These are phyloP conservation scores for Xylaria nigripes DNA, from an alignment of 495 filamentous ascomycete species.

Conservation along the genomic window DNA sequence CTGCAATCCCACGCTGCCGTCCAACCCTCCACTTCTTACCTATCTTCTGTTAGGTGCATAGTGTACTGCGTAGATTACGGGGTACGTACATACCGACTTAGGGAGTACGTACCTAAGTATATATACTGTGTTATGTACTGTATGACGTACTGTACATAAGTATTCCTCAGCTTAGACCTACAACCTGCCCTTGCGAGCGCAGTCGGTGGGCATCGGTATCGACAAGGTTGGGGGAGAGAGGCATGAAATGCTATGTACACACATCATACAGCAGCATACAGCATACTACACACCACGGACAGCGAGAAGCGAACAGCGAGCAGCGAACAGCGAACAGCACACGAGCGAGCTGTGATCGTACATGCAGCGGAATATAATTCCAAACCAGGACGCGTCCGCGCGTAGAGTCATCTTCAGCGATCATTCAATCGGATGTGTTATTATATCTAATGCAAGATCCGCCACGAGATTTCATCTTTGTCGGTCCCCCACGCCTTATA, in stretches of 20 bases:
- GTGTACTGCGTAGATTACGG: background rate
- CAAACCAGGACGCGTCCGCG: conserved; percentile 4
- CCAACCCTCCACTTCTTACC: background rate
- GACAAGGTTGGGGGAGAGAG: no score
- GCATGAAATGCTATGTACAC: background rate
- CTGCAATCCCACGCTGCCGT: conserved; percentile 8
- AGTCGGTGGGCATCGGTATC: no score
- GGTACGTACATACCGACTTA: no score
- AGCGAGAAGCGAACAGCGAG: background rate
- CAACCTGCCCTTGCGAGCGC: background rate
- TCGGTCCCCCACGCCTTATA: background rate
- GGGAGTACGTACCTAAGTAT: no score
- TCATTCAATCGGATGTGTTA: conserved; percentile 1
- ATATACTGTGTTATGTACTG: background rate
- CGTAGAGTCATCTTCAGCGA: background rate
- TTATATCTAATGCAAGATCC: conserved; percentile 9
- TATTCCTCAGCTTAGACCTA: background rate
- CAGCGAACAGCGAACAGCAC: background rate
- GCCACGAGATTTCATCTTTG: conserved; percentile 7
- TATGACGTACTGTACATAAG: background rate
- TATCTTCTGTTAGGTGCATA: background rate
- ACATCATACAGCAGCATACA: background rate
- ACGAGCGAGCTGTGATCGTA: conserved; percentile 1
- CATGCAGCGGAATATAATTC: conserved; percentile 1
- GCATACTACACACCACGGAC: background rate